Conservation (phyloP, 805 yeast genomes). For the Yarrowia sp. region DNA sequence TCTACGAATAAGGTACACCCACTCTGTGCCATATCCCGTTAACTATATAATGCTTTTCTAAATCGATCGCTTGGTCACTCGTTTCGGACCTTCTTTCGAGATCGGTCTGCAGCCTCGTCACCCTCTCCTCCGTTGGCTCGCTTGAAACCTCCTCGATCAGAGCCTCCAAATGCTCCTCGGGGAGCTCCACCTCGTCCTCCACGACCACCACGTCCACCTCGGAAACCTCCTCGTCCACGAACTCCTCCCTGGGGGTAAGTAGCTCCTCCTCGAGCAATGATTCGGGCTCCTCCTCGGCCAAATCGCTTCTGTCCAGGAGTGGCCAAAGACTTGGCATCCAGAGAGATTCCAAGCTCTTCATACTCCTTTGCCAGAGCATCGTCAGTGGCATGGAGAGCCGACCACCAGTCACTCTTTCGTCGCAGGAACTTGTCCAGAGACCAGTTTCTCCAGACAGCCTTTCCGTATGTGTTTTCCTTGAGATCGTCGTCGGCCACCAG, state of each 20-base stretch:
- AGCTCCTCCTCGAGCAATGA: conserved; percentile 4
- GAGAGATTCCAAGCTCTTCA: conserved; percentile 13
- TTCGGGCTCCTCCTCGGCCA: conserved; percentile 22
- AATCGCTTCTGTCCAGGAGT: not conserved
- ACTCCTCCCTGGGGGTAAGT: not conserved
- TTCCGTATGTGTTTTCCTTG: conserved; percentile 83
- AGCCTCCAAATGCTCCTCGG: not conserved
- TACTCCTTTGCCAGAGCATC: conserved; percentile 13
- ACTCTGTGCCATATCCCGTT: not conserved
- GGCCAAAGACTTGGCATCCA: conserved; percentile 21
- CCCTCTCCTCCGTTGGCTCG: conserved; percentile 2
- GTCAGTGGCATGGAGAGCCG: conserved; percentile 29
- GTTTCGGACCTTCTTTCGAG: conserved; percentile 17
- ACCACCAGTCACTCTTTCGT: conserved; percentile 81
- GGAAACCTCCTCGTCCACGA: conserved; percentile 10
- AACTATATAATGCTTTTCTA: not conserved
- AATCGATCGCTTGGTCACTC: not conserved
- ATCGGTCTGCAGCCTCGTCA: not conserved
- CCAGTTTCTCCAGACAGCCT: conserved; percentile 95
- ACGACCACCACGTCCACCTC: conserved; percentile 16
- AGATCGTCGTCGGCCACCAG: conserved; percentile 55
- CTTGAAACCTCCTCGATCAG: conserved; percentile 10
- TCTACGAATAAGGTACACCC: too few species aligned
- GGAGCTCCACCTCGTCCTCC: not conserved
- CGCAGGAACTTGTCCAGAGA: conserved; percentile 72